Base-by-base conservation (phyloP, 352 stramenopile species). In the Phytophthora boehmeriae region DNA sequence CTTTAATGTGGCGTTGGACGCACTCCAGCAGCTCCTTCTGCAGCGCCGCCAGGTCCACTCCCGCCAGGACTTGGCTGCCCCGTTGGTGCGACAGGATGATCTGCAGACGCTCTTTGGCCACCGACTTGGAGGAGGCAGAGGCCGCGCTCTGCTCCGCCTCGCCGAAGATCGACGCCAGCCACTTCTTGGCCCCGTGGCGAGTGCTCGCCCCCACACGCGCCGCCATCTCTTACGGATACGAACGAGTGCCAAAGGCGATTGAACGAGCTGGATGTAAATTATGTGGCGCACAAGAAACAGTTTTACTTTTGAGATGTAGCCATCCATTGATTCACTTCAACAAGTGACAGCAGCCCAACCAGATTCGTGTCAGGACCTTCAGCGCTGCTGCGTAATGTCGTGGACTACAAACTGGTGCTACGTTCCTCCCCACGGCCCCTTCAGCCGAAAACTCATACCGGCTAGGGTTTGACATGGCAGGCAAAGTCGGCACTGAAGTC, bases 41-140 rank as follows among this genome's bases (percentile, higher is more conserved):
- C 28, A 96, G 73, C 39, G 73, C 81, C 47, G 77, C 69, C 43
- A 96, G 69, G 65, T 96, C 80, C 43, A 96, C 86, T 44, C 86
- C 88, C 5, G 86, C 82, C 28, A 96, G 80, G 71, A 94, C 79
- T 48, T 94, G 86, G 23, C 73, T 89, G 59, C 88, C 88, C 32
- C 88, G 83, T 62, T 96, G 88, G 62, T 96, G 88, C 62, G 88
- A 86, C 32, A 96, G 63, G 47, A 96, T 96, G 66, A 96, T 96
- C 75, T 96, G 88, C 58, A 96, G 66, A 8, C 88, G 83, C 66
- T 96, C 88, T 62, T 96, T 96, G 25, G 83, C 88, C 43, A 96
- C 80, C 0, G 86, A 91, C 59, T 93, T 93, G 67, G 86, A 92
- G 11, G 73, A 81, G 23, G 57, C 67, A 4, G 78, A 71, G 8